Percentiles rank a stretch among this genome's conserved stretches.
Evolutionary conservation across 1,284 basidiomycete genomes (phyloP).

Genomic region (Fistulina hepatica): DNA sequence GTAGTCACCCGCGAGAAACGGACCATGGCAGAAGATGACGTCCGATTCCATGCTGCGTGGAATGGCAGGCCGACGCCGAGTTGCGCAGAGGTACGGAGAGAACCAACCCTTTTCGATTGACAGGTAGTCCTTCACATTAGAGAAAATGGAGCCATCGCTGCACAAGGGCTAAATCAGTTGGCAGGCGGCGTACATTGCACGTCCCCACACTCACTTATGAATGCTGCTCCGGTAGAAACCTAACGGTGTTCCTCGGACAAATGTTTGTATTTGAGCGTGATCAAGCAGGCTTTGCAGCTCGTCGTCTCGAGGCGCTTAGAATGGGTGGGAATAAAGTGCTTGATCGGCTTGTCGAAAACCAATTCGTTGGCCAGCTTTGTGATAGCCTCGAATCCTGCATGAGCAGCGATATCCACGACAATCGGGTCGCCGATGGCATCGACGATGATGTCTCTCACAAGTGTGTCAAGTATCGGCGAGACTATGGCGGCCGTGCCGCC

Average conservation of each 20-base stretch:
- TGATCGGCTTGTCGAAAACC: slow-evolving; percentile 38
- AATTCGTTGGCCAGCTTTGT: slow-evolving; percentile 43
- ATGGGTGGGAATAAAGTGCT: slow-evolving; percentile 39
- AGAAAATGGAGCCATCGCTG: slow-evolving; percentile 44
- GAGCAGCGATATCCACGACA: slow-evolving; percentile 42
- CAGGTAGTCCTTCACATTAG: slow-evolving; percentile 54
- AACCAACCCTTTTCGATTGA: slow-evolving; percentile 58
- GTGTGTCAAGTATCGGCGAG: slow-evolving; percentile 43
- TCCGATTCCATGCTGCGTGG: slow-evolving; percentile 55
- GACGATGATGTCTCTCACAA: slow-evolving; percentile 39
- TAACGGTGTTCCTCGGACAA: slow-evolving; percentile 46
- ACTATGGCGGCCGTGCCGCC: slow-evolving; percentile 49
- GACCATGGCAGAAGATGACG: slow-evolving; percentile 55
- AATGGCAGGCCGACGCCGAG: slow-evolving; percentile 45
- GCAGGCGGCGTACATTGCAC: background rate
- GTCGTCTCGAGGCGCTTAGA: slow-evolving; percentile 47
- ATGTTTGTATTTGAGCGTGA: slow-evolving; percentile 53
- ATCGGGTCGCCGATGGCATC: slow-evolving; percentile 40
- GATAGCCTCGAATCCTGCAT: slow-evolving; percentile 42
- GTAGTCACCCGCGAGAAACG: slow-evolving; percentile 55
- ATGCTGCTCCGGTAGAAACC: slow-evolving; percentile 52
- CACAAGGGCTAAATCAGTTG: background rate
- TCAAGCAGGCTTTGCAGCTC: slow-evolving; percentile 36
- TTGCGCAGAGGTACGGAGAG: slow-evolving; percentile 55
- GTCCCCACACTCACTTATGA: slow-evolving; percentile 32